phyloP scores from a whole-genome alignment of 139 green algal species.

The Monoraphidium neglectum region DNA sequence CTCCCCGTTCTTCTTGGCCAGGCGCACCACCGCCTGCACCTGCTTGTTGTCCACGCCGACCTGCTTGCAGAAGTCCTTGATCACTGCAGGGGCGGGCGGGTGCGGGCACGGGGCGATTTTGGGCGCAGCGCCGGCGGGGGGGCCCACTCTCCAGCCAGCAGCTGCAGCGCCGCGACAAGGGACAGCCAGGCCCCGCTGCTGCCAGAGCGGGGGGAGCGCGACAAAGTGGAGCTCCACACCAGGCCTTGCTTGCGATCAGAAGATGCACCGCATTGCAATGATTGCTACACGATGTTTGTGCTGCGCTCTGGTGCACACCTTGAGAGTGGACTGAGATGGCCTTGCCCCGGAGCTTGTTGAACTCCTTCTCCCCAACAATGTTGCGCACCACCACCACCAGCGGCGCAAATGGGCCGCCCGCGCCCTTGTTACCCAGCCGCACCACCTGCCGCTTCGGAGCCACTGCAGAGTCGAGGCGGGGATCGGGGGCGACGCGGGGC shows the following conservation, averaged over 20 bases:
- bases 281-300: not conserved
- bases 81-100: conserved; percentile 76
- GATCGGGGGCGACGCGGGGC: too few species aligned
- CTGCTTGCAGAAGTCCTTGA: conserved; percentile 96
- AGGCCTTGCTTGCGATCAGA: not conserved
- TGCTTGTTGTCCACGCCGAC: conserved; percentile 92
- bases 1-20: conserved; percentile 98
- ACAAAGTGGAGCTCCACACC: too few species aligned
- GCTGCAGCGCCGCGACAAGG: too few species aligned
- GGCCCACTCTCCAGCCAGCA: too few species aligned
- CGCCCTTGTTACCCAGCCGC: conserved; percentile 81
- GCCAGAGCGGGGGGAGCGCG: too few species aligned
- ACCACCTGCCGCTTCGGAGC: conserved; percentile 21
- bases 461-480: conserved; percentile 16
- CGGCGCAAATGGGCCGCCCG: conserved; percentile 87
- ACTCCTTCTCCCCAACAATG: conserved; percentile 91
- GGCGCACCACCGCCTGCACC: conserved; percentile 92
- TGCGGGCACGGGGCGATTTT: too few species aligned
- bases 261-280: not conserved
- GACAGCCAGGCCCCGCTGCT: too few species aligned
- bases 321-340: conserved; percentile 98
- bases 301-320: conserved; percentile 51
- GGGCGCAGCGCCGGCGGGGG: too few species aligned
- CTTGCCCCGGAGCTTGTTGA: conserved; percentile 98
- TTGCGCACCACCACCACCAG: conserved; percentile 81